These are phyloP conservation scores for Cladosporium colombiae DNA, from an alignment of 2,329 filamentous ascomycete genomes.

Conservation along the genomic window DNA sequence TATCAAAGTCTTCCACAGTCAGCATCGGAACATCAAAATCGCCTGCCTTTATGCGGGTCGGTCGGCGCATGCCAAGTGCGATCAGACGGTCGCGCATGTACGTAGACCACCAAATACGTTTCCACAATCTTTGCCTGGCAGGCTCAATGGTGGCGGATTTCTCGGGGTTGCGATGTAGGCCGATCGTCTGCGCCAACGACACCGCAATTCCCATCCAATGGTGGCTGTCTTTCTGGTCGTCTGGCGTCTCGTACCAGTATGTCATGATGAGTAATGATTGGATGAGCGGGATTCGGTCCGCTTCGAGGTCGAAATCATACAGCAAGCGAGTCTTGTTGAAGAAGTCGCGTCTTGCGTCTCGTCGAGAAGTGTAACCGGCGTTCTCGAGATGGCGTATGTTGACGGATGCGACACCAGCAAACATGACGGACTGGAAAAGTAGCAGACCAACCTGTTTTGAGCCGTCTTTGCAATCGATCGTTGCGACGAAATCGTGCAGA, in stretches of 20 bases:
- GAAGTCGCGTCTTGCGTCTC: conserved; percentile 81
- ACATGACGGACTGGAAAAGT: conserved; percentile 93
- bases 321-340: conserved; percentile 85
- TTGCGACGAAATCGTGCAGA: conserved; percentile 59
- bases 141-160: conserved; percentile 70
- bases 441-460: conserved; percentile 75
- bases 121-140: conserved; percentile 80
- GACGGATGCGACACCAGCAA: conserved; percentile 84
- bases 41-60: conserved; percentile 87
- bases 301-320: conserved; percentile 95
- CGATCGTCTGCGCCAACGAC: conserved; percentile 89
- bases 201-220: conserved; percentile 98
- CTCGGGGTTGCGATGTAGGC: conserved; percentile 81
- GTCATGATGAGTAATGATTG: conserved; percentile 90
- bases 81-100: conserved; percentile 94
- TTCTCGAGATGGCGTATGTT: conserved; percentile 74
- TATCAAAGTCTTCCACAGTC: conserved; percentile 80
- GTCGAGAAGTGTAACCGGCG: conserved; percentile 75
- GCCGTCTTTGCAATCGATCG: conserved; percentile 68
- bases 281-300: conserved; percentile 82
- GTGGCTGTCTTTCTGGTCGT: conserved; percentile 97
- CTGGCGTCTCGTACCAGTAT: conserved; percentile 95
- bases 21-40: conserved; percentile 95
- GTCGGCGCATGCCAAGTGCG: conserved; percentile 88
- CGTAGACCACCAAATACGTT: conserved; percentile 96